Evolutionary conservation across 2,329 filamentous ascomycete genomes (phyloP).

Genomic region (Lanzia echinophila): DNA sequence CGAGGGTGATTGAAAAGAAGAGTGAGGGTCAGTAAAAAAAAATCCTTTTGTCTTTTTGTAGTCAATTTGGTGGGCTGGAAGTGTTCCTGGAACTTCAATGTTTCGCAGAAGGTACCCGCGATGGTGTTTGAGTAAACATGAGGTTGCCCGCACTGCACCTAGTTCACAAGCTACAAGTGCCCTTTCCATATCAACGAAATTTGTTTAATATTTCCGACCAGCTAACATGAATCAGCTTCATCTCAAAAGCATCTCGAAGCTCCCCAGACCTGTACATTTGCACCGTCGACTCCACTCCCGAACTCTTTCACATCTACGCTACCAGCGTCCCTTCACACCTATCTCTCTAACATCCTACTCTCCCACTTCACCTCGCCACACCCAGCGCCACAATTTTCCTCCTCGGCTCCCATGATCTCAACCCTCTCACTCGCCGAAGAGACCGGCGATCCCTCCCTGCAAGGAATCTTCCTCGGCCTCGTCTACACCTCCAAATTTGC

Average conservation of each 20-base stretch:
- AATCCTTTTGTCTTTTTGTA: background rate
- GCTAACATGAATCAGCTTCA: too few relatives aligned
- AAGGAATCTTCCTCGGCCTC: slow-evolving; percentile 7
- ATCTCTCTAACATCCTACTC: slow-evolving; percentile 1
- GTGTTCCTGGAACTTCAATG: too few relatives aligned
- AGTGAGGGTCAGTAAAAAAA: background rate
- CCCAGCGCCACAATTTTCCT: background rate
- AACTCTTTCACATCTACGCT: background rate
- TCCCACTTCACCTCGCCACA: background rate
- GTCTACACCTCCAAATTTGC: background rate
- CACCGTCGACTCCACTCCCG: slow-evolving; percentile 2
- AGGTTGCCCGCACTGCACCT: too few relatives aligned
- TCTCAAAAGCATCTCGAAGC: background rate
- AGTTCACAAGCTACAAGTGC: too few relatives aligned
- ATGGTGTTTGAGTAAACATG: too few relatives aligned
- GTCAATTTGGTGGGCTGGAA: too few relatives aligned
- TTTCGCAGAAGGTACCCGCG: too few relatives aligned
- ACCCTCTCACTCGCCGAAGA: slow-evolving; percentile 4
- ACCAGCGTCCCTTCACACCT: background rate
- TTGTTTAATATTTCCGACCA: too few relatives aligned
- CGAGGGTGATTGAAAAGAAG: slow-evolving; percentile 3
- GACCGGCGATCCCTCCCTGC: background rate
- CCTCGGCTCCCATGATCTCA: background rate
- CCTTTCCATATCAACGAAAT: too few relatives aligned
- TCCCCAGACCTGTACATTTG: slow-evolving; percentile 1